Evolutionary conservation across 2,329 filamentous ascomycete species (phyloP), one percentile per base, ranked within the genome.

Genomic region (Trichoderma arundinaceum): DNA sequence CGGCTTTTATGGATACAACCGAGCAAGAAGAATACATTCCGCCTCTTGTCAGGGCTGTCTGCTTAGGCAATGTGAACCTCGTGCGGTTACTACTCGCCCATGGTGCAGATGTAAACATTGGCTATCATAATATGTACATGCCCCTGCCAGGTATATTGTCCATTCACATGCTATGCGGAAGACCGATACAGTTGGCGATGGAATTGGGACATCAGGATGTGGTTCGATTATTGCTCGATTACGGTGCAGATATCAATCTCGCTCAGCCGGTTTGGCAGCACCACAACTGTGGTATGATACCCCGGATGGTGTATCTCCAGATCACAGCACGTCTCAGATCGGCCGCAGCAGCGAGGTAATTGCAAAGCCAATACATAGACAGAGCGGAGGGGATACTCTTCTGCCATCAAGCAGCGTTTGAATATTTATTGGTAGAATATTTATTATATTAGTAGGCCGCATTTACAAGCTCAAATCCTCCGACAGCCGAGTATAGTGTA

Each of bases 161-260:
- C 10, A 17, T 39, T 12, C 9, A 61, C 15, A 9, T 39, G 19
- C n/a, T 0, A n/a, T 61, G 44, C 33, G 44, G 44, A 39, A 51
- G 57, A 17, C 28, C 28, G 44, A 62, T 49, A 41, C 38, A 63
- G 33, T 41, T 54, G 41, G 44, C 53, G 19, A 43, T 54, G 57
- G 48, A 52, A 35, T n/a, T 54, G 28, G 56, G 35, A 60, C 56
- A 52, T 32, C n/a, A 15, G 4, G 28, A 54, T 5, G 17, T 63
- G 19, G 38, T 54, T 41, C 22, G 33, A 19, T 8, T 63, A n/a
- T 46, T 63, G 10, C 49, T 63, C 7, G 60, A 52, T n/a, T 35
- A 17, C 17, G 60, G 38, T 35, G 60, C 60, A 35, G 60, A 63
- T 32, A 63, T 54, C 28, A 15, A 44, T 63, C 32, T 51, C 1